Evolutionary conservation across 176 grass and related monocot species (phyloP), one percentile per base, ranked within the genome.

Genomic region (Juncus inflexus): DNA sequence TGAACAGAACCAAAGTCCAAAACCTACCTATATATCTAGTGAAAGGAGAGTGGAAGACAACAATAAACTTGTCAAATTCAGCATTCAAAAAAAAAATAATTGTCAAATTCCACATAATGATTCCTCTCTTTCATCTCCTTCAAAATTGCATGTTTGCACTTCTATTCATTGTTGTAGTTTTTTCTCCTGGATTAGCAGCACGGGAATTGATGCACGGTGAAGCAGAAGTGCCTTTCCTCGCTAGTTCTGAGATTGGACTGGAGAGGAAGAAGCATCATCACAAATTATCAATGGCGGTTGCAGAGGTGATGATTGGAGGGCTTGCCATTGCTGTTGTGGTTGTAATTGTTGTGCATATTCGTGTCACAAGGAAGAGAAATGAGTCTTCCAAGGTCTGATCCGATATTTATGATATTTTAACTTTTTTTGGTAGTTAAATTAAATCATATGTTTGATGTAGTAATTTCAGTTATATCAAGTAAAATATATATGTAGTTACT

Each of bases 301-400:
- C 80, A 1, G 61, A 67, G 60, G 41, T 77, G 54, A 77, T 83
- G 52, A 59, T 83, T 7, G 74, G 80, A 42, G 67, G 74, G 2
- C 37, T 83, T 42, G 66, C 67, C 28, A 40, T 70, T 4, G 74
- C 65, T 3, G 42, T 63, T 58, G n/a, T 69, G 19, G 72, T 57
- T 15, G 74, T 74, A 5, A 53, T 77, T 58, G 56, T 61, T 5
- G 74, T 66, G 2, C 77, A 83, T 43, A 83, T 83, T 47, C 61
- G 80, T 6, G 67, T 77, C 42, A 83, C 80, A 4, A 62, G 74
- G 58, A 77, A 77, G 43, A 73, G 52, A 28, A 56, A 55, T 47
- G 61, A 67, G n/a, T 58, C 55, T 43, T 50, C 37, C 60, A 83
- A 83, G 41, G 52, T 60, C 0, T 83, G 52, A 77, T 65, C 8